A percentile compares a stretch with the other conserved stretches of the same genome.
phyloP scores from a whole-genome alignment of 257 asterid species.

The Misopates orontium region DNA sequence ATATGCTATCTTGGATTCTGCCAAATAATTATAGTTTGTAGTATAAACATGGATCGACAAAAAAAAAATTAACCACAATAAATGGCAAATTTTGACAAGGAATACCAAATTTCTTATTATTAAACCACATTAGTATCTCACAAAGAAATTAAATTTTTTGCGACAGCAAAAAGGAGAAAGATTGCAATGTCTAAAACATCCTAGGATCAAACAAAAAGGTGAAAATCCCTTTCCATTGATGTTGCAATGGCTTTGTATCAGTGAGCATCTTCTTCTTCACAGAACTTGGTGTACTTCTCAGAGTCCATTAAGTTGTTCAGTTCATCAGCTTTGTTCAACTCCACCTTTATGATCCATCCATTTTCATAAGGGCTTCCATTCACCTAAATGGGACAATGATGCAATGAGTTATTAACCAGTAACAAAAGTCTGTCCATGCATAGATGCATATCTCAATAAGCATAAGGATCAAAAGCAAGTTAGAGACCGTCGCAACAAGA shows the following conservation, averaged over 20 bases:
- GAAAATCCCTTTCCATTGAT: constrained; percentile 15
- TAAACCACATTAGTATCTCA: neutral
- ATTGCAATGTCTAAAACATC: constrained; percentile 25
- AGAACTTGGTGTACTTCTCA: constrained; percentile 65
- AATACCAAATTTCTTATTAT: too few species aligned
- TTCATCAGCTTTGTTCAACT: constrained; percentile 55
- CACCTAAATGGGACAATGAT: constrained; percentile 19
- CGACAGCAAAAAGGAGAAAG: constrained; percentile 17
- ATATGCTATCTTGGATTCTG: too few species aligned
- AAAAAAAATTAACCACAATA: too few species aligned
- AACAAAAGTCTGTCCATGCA: too few species aligned
- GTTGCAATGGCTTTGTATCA: constrained; percentile 33
- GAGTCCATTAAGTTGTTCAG: constrained; percentile 60
- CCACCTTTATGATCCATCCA: constrained; percentile 98
- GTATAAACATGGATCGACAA: too few species aligned
- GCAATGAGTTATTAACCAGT: neutral
- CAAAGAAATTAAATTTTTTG: constrained; percentile 17
- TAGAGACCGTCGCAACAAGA: too few species aligned
- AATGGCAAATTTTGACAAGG: too few species aligned
- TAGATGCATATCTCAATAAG: neutral
- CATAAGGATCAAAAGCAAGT: neutral
- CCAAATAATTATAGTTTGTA: too few species aligned
- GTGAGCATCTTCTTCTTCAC: constrained; percentile 89
- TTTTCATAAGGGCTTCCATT: constrained; percentile 55
- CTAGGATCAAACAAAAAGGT: constrained; percentile 15